phyloP scores from a whole-genome alignment of 2,329 filamentous ascomycete species.

The Ceratocystis alfenasii region DNA sequence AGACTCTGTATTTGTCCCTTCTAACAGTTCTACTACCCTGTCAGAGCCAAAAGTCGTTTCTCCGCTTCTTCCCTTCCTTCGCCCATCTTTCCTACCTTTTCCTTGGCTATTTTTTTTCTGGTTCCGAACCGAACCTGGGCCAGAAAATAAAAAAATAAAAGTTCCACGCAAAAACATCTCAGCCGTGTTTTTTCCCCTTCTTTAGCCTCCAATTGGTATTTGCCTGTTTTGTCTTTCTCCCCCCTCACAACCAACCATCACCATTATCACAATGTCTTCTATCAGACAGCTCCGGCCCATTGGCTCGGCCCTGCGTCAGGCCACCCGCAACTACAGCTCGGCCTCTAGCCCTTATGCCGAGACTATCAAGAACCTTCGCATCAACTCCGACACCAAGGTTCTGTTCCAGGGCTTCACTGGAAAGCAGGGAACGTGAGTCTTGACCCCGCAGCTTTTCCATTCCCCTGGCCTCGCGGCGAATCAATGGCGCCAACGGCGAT shows the following conservation, averaged over 20 bases:
- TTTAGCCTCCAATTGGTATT: constrained; percentile 21
- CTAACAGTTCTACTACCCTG: background rate
- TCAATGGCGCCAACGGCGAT: too few relatives aligned
- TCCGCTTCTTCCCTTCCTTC: constrained; percentile 21
- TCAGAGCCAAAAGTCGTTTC: constrained; percentile 12
- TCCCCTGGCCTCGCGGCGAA: too few relatives aligned
- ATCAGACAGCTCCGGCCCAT: constrained; percentile 59
- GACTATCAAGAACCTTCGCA: constrained; percentile 76
- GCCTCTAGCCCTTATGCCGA: constrained; percentile 55
- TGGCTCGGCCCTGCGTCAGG: constrained; percentile 54
- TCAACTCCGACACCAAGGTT: constrained; percentile 87
- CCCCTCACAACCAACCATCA: constrained; percentile 10
- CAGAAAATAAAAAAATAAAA: background rate
- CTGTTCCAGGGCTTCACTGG: constrained; percentile 96
- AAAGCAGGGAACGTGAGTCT: constrained; percentile 80
- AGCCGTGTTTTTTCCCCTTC: constrained; percentile 15
- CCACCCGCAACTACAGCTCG: constrained; percentile 63
- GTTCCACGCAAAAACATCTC: constrained; percentile 12
- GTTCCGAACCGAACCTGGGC: constrained; percentile 9
- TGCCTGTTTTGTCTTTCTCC: constrained; percentile 16
- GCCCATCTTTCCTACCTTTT: constrained; percentile 11
- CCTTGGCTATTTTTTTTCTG: constrained; percentile 13
- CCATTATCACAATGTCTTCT: constrained; percentile 60
- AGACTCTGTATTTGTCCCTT: background rate
- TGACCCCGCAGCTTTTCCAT: background rate